Evolutionary conservation across 2,329 filamentous ascomycete genomes (phyloP), one percentile per base, ranked within the genome.

Genomic region (Pseudogymnoascus sp.): DNA sequence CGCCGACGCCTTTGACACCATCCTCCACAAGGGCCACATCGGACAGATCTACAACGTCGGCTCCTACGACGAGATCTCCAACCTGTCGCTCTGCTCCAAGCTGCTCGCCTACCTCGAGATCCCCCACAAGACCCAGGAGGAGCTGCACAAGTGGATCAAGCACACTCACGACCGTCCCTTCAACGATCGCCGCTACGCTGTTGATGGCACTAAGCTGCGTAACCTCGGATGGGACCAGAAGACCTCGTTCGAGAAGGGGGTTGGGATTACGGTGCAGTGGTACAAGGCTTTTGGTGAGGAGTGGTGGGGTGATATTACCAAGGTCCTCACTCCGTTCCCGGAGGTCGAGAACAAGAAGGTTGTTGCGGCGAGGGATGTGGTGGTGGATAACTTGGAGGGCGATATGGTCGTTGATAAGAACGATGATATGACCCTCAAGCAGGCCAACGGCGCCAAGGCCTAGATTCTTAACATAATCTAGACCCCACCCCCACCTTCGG

Each of bases 31-130:
- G 70, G 90, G 90, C 19, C 78, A 81, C 61, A 79, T 90, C 36
- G 90, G 90, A 1, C 87, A 92, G 71, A 85, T 90, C 66, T 95
- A 95, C 80, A 95, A 95, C 68, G 88, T 95, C 8, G 88, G 88
- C 51, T 93, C 90, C 0, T 82, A 83, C 66, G 88, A 92, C 73
- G 90, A 93, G 73, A 83, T 93, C 57, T 90, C 88, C 68, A 93
- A 93, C 73, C 78, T 89, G 16, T 80, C 86, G 2, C 80, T 93
- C 5, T 90, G 89, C 75, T 76, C 78, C 65, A 84, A 82, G 73
- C 79, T 93, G 16, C 79, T 93, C 25, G 78, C 79, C 34, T 79
- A 86, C 64, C 85, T 92, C 72, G 80, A 80, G 19, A 81, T 89
- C 65, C 75, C 78, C 6, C 77, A 82, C 65, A 76, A 79, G 16